Evolutionary conservation across 176 grass and related monocot species (phyloP).

Genomic region (Oryza officinalis): DNA sequence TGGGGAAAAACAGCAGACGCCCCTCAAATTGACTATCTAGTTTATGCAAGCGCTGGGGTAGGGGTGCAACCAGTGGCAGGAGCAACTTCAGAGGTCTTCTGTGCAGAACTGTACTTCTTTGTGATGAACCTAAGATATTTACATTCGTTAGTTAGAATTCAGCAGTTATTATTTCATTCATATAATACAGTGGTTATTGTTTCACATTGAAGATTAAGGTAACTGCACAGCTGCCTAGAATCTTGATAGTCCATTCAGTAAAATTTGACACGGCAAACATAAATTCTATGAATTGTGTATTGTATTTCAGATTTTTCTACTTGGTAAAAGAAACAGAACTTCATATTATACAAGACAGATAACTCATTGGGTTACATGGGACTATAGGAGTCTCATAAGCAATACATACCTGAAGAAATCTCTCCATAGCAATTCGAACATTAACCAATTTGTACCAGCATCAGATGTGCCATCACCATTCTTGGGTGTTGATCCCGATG

Average conservation of each 20-base stretch:
- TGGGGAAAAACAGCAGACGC: not conserved
- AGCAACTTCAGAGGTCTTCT: conserved; percentile 60
- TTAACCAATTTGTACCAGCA: conserved; percentile 92
- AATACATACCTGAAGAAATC: conserved; percentile 92
- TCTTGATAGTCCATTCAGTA: not conserved
- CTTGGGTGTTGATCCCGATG: conserved; percentile 46
- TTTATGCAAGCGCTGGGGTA: conserved; percentile 47
- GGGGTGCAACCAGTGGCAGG: conserved; percentile 76
- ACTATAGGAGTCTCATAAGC: not conserved
- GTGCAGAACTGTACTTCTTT: conserved; percentile 81
- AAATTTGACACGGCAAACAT: not conserved
- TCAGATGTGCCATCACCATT: conserved; percentile 43
- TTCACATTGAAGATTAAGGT: conserved; percentile 3
- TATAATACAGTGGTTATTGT: not conserved
- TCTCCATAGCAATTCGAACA: conserved; percentile 96
- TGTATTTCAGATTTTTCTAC: not conserved
- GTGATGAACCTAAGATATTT: conserved; percentile 73
- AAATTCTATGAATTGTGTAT: conserved; percentile 3
- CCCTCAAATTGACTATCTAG: conserved; percentile 34
- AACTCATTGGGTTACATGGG: not conserved
- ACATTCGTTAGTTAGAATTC: conserved; percentile 18
- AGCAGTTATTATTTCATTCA: not conserved
- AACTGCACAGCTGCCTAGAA: not conserved
- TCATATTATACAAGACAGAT: not conserved
- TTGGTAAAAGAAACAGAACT: conserved; percentile 12